phyloP scores from a whole-genome alignment of 1,139 yeast species.

The Debaryomyces psychrophilus region DNA sequence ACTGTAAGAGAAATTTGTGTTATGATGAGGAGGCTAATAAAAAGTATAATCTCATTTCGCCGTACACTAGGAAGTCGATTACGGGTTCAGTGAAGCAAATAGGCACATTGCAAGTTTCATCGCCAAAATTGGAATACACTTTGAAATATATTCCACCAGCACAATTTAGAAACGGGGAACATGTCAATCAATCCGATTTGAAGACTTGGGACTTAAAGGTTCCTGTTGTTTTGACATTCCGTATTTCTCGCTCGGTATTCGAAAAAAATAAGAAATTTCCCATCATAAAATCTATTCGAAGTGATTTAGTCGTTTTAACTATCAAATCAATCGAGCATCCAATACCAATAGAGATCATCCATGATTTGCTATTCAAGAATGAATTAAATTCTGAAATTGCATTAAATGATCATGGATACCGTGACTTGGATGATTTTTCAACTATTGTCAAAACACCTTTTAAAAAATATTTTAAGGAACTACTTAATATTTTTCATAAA shows the following conservation, averaged over 20 bases:
- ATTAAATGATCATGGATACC: constrained; percentile 13
- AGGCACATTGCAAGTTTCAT: constrained; percentile 26
- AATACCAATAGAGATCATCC: constrained; percentile 47
- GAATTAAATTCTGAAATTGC: constrained; percentile 12
- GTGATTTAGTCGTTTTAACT: constrained; percentile 40
- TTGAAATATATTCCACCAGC: constrained; percentile 40
- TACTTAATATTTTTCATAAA: constrained; percentile 23
- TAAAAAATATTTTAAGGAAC: constrained; percentile 22
- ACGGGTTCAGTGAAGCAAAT: constrained; percentile 17
- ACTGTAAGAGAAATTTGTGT: neutral
- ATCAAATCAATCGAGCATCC: constrained; percentile 33
- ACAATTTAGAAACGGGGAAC: constrained; percentile 21
- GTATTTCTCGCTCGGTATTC: constrained; percentile 10
- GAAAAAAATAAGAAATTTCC: constrained; percentile 25
- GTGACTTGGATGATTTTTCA: constrained; percentile 31
- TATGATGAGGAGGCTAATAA: constrained; percentile 11
- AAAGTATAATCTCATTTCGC: constrained; percentile 18
- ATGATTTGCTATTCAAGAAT: constrained; percentile 38
- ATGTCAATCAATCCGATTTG: constrained; percentile 13
- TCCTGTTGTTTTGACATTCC: constrained; percentile 29
- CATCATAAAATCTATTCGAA: constrained; percentile 31
- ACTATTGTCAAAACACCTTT: constrained; percentile 29
- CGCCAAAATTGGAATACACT: constrained; percentile 32
- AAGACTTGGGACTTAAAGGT: constrained; percentile 33
- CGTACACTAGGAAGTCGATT: constrained; percentile 19